Base-by-base conservation (phyloP, 148 eudicot species). In the Chenopodium suecicum region DNA sequence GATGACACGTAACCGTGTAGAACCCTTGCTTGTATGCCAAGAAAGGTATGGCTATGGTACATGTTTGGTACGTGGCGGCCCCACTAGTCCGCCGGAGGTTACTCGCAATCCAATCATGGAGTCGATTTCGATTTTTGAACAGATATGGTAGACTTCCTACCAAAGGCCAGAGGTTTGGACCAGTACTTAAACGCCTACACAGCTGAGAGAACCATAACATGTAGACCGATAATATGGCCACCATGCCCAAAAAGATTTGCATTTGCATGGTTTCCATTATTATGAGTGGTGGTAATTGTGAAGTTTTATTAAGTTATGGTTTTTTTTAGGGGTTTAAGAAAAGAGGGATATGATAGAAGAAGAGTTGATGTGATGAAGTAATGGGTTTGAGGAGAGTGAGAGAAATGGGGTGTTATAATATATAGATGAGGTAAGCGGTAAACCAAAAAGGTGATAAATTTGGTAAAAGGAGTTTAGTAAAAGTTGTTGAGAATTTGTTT, bases 1-100 rank as follows among this genome's bases (percentile, higher is more conserved):
- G 98, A 87, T 94, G 93, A 67, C 90, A 91, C 6, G 98, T 94
- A 37, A 94, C 98, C 1, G 98, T 94, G 47, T 86, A 92, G 72
- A 94, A 92, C 74, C 95, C 97, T 74, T 90, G 90, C 79, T 82
- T 90, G 60, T 84, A 80, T 1, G 98, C 95, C 31, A 91, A 79
- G 82, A 90, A 92, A 12, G 98, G 98, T 25, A 94, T 32, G n/a
- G 93, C 91, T 25, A 94, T 82, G 27, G 98, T 94, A 81, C 86
- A 83, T 17, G 98, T 94, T 81, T 94, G 98, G 82, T 94, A 94
- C 6, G 98, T 94, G 81, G 93, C 88, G 2, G 94, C 83, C 0
- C 84, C 81, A 22, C 91, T 91, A 0, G 92, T 89, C 4, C 86
- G 23, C 5, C 88, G 89, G 83, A 94, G 97, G 87, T 90, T 89